Evolutionary conservation across 371 early-diverging fungal genomes (phyloP), one percentile per base, ranked within the genome.

Genomic region (Saksenaea vasiformis): DNA sequence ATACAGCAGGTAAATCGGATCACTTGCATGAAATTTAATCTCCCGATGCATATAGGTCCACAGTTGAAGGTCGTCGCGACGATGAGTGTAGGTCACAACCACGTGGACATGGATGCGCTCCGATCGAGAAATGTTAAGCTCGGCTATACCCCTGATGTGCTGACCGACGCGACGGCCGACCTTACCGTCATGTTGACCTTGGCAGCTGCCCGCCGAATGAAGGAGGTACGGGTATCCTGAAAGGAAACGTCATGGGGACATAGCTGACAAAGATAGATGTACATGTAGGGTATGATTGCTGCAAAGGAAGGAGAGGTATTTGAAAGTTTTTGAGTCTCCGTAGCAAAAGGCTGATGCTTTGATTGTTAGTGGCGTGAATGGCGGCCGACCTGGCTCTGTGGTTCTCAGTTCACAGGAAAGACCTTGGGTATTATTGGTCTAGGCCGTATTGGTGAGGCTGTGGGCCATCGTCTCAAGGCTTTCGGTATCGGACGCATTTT

Each of bases 141-240:
- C 10, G 95, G 95, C 5, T 82, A 90, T 65, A 95, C 96, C 0
- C 94, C 95, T n/a, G 91, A 89, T 63, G 94, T 94, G 1, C 77
- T 95, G 54, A 96, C 95, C 0, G 95, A 94, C 65, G 94, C 95
- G 0, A 90, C 91, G 0, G 96, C 95, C 8, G 95, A 95, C 47
- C 73, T 93, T 2, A 89, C 93, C 0, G 82, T 89, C 3, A 79
- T 89, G n/a, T 73, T 96, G 47, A 84, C 89, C 13, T 75, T 96
- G 43, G 87, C 88, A 22, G 90, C 91, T 0, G 78, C 87, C 5
- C 82, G 96, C 19, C 72, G 87, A 13, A 84, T 93, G 62, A 86
- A 86, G 35, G 85, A 87, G 63, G 88, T 82, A 63, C 24, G n/a
- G n/a, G n/a, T n/a, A 39, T 43, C 22, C 31, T 53, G 11, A 17